Base-by-base conservation (phyloP, 176 grass and related monocot species). In the Lolium perenne region DNA sequence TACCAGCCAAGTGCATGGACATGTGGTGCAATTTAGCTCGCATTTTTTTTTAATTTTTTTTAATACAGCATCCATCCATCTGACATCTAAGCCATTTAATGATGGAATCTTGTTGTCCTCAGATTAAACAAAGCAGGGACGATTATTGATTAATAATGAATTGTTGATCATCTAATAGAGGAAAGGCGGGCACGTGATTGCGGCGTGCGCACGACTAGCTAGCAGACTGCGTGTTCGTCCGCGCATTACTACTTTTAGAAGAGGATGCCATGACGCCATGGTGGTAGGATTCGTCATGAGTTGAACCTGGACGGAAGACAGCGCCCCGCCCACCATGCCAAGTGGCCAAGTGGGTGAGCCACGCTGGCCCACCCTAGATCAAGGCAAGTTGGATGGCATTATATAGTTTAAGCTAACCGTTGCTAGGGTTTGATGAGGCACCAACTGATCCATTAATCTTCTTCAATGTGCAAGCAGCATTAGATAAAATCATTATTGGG, bases 241-340 rank as follows among this genome's bases (percentile, higher is more conserved):
- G n/a, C n/a, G n/a, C n/a, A n/a, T n/a, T n/a, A 57, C 80, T 86
- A 58, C 58, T 25, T 87, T 25, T 38, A 66, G 80, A 57, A 66
- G 7, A 40, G 38, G 51, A 43, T 51, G 55, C 65, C 38, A 47
- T 87, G 89, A 84, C 75, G 85, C 69, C 76, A 76, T 1, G 5
- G 50, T 60, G 58, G n/a, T n/a, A n/a, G n/a, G 76, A 49, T 76
- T 49, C 80, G 56, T 87, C 75, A 35, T 35, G 32, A 72, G 75
- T 80, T 84, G 87, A 92, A 92, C 83, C 84, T 83, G 70, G 76
- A 87, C 87, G 10, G 20, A 38, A 38, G 80, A 79, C 84, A 83
- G 64, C 50, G 46, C 21, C 3, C 35, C 8, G 68, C 49, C 85
- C 66, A 74, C 83, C 40, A 51, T 6, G 59, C 59, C 89, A 87